These are phyloP conservation scores for Erythrophleum fordii DNA, from an alignment of 306 rosid species.

Conservation along the genomic window DNA sequence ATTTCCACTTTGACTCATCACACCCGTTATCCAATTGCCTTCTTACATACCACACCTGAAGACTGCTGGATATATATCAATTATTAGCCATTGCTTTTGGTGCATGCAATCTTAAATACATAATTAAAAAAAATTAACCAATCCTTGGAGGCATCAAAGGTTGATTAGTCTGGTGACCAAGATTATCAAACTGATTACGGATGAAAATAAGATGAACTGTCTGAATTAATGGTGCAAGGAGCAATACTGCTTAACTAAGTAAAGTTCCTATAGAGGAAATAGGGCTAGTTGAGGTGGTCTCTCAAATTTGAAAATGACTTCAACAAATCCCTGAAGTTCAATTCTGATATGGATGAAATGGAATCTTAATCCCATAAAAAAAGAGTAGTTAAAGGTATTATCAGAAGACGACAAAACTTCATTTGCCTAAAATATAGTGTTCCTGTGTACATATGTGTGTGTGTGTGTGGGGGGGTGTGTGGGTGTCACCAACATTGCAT, in stretches of 20 bases:
- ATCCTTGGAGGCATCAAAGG: conserved; percentile 12
- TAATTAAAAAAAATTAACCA: not conserved
- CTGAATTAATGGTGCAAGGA: conserved; percentile 39
- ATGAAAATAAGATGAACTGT: conserved; percentile 48
- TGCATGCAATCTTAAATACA: conserved; percentile 24
- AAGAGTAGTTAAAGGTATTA: not conserved
- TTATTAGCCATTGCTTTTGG: conserved; percentile 40
- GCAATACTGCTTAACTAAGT: conserved; percentile 41
- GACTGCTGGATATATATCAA: conserved; percentile 17
- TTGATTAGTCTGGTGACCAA: conserved; percentile 33
- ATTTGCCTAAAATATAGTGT: conserved; percentile 29
- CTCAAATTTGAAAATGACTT: conserved; percentile 52
- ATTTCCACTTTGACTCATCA: conserved; percentile 36
- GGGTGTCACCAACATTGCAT: not conserved
- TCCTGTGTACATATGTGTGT: too few relatives aligned
- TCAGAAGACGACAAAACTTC: conserved; percentile 26
- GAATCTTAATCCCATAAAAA: conserved; percentile 41
- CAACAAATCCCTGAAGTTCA: conserved; percentile 39
- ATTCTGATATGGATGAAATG: conserved; percentile 35
- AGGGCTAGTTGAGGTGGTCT: conserved; percentile 49
- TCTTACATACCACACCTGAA: conserved; percentile 38
- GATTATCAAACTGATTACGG: conserved; percentile 40
- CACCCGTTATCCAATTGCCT: conserved; percentile 33
- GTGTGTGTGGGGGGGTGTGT: too few relatives aligned
- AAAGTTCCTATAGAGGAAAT: conserved; percentile 32